A percentile compares a stretch with the other conserved stretches of the same genome.
Evolutionary conservation across 768 basidiomycete species (phyloP).

Genomic region (Amanita fuliginea): DNA sequence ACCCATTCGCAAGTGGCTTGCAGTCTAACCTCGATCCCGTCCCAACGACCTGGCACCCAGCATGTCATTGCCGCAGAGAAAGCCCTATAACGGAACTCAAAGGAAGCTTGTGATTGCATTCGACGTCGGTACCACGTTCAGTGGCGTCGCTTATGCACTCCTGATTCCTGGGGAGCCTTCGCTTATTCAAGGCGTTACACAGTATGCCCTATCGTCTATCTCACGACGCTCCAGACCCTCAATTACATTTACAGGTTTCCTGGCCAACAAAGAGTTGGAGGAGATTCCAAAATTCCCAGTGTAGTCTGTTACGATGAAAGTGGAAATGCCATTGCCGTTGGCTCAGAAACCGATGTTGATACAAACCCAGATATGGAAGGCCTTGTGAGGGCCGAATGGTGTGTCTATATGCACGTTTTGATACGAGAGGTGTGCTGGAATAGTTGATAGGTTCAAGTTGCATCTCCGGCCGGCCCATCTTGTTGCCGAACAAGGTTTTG

Average conservation of each 20-base stretch:
- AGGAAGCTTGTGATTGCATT: conserved; percentile 1
- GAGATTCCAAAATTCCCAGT: conserved; percentile 37
- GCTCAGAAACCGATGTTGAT: conserved; percentile 33
- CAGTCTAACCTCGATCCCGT: not conserved
- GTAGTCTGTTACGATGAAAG: conserved; percentile 33
- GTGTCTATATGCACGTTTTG: not conserved
- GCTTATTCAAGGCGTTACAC: conserved; percentile 12
- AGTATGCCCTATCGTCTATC: conserved; percentile 1
- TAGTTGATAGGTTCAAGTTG: conserved; percentile 27
- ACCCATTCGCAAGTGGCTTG: not conserved
- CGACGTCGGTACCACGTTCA: not conserved
- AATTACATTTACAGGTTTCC: too few relatives aligned
- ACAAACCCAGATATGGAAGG: conserved; percentile 28
- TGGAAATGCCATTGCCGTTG: conserved; percentile 29
- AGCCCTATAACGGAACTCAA: not conserved
- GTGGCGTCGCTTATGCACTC: not conserved
- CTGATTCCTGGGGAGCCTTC: conserved; percentile 13
- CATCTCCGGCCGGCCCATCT: conserved; percentile 22
- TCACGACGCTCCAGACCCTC: too few relatives aligned
- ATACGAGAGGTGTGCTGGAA: too few relatives aligned
- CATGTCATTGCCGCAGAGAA: not conserved
- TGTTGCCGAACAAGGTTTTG: conserved; percentile 8
- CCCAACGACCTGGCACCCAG: too few relatives aligned
- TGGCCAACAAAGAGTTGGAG: conserved; percentile 11
- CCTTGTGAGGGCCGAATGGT: conserved; percentile 33